Percentiles rank a stretch among this genome's conserved stretches.
These are phyloP conservation scores for Helianthus tuberosus DNA, from an alignment of 129 eudicot species.

Conservation along the genomic window DNA sequence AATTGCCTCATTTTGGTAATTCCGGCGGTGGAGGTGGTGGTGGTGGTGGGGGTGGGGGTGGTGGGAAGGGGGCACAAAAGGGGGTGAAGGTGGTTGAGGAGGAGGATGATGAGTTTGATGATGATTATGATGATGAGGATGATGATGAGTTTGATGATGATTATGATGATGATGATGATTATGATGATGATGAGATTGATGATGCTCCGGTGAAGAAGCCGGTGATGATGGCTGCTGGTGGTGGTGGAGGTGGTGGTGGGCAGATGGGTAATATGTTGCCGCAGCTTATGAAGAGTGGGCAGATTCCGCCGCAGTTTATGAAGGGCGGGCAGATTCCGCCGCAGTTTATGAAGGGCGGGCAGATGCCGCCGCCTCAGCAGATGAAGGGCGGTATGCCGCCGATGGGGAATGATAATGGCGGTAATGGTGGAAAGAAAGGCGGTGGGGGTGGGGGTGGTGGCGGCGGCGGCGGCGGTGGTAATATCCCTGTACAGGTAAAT, in stretches of 20 bases:
- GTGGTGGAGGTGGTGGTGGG: slow-evolving; percentile 37
- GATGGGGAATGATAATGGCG: slow-evolving; percentile 25
- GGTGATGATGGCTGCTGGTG: slow-evolving; percentile 35
- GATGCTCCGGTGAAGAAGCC: slow-evolving; percentile 45
- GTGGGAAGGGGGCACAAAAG: slow-evolving; percentile 40
- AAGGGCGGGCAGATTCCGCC: slow-evolving; percentile 51
- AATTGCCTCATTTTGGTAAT: slow-evolving; percentile 36
- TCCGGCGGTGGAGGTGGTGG: slow-evolving; percentile 12
- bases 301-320: slow-evolving; percentile 40
- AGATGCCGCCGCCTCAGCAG: slow-evolving; percentile 49
- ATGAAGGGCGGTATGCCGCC: slow-evolving; percentile 46
- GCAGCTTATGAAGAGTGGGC: slow-evolving; percentile 40
- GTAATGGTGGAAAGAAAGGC: slow-evolving; percentile 29
- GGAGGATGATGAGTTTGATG: slow-evolving; percentile 41
- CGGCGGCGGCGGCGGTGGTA: slow-evolving; percentile 37
- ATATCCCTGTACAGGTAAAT: slow-evolving; percentile 25
- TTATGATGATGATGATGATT: slow-evolving; percentile 40
- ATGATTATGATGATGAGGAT: slow-evolving; percentile 22
- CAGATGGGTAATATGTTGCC: slow-evolving; percentile 60
- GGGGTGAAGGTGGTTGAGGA: slow-evolving; percentile 45
- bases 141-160: slow-evolving; percentile 56
- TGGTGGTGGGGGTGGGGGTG: slow-evolving; percentile 22
- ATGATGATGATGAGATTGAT: slow-evolving; percentile 49
- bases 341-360: slow-evolving; percentile 50
- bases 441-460: slow-evolving; percentile 38